Evolutionary conservation across 495 filamentous ascomycete species (phyloP), one percentile per base, ranked within the genome.

Genomic region (Hypoxylon lenormandii): DNA sequence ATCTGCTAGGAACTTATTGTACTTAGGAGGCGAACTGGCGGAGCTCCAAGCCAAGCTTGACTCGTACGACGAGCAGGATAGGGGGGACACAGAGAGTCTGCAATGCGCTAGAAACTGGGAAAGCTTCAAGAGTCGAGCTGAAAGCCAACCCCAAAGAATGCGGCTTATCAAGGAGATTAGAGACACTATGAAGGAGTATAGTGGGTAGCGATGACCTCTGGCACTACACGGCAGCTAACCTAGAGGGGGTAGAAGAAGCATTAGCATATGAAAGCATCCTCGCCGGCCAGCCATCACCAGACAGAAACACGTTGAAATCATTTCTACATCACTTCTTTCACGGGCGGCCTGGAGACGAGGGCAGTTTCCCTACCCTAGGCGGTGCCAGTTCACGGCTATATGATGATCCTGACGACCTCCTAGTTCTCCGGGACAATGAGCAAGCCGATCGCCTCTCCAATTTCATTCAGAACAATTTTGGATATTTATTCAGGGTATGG

Each of bases 21-120:
- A n/a, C 26, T 13, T 62, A 46, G 58, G 58, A 62, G 23, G 58
- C 15, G 40, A 43, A 18, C 40, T 43, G 40, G 40, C 40, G 40
- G 40, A 43, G 16, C 40, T 43, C 15, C 40, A 43, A 43, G n/a
- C n/a, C 3, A 15, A 18, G 15, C 40, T 43, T 16, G 40, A 43
- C 40, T 7, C 40, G 16, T 43, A 43, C 8, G 49, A 51, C 26
- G 47, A 62, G 15, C 28, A 38, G 7, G 21, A 52, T 15, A 49
- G 30, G 3, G 38, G 7, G 23, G 42, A 38, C 46, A 40, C 30
- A 4, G 15, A 16, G 1, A 40, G 15, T 38, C 50, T 43, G 12
- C 54, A 38, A 13, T 28, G 43, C 15, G 54, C 54, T 16, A 58
- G 54, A 22, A 58, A 21, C 33, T 58, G 30, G 54, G 7, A 58